Base-by-base conservation (phyloP, 2,329 filamentous ascomycete genomes). In the Stachybotrys chlorohalonatus region DNA sequence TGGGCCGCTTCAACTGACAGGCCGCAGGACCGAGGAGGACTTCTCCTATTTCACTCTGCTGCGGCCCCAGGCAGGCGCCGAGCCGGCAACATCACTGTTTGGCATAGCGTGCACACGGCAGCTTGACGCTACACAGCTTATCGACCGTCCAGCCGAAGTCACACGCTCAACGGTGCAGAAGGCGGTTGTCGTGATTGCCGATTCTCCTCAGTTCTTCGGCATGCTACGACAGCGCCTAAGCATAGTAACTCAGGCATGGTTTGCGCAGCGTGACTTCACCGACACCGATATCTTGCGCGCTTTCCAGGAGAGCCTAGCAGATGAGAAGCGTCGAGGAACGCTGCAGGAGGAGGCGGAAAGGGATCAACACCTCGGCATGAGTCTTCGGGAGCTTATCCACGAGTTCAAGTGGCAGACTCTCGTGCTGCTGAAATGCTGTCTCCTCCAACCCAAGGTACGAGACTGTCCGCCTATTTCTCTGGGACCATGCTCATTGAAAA, bases 111-210 rank as follows among this genome's bases (percentile, higher is more conserved):
- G 94, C 70, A 96, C 93, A 15, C 83, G 93, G 56, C 94, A 97
- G 73, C 81, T 99, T 65, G 89, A 95, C 66, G 82, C 91, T 15
- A 83, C 84, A 13, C 78, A 85, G 63, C 78, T 99, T 58, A 80
- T 90, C 60, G 84, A 89, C 66, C 83, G 90, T 31, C 88, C 91
- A 0, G 77, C 87, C 52, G 93, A 97, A 55, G 94, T 99, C 52
- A 99, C 94, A n/a, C 82, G 94, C 58, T 96, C 90, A 57, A 96
- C 94, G 1, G 94, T 99, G 47, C 94, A 99, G 70, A 99, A 99
- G 75, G 94, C 93, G 13, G 91, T 99, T 4, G 93, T 99, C 49
- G 91, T 96, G 54, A 90, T 99, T 62, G 91, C 90, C 54, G 90
- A 96, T 70, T 90, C 84, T 59, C 94, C 94, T 8, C 89, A 94